Evolutionary conservation across 176 grass and related monocot species (phyloP), one percentile per base, ranked within the genome.

Genomic region (Triticum urartu): DNA sequence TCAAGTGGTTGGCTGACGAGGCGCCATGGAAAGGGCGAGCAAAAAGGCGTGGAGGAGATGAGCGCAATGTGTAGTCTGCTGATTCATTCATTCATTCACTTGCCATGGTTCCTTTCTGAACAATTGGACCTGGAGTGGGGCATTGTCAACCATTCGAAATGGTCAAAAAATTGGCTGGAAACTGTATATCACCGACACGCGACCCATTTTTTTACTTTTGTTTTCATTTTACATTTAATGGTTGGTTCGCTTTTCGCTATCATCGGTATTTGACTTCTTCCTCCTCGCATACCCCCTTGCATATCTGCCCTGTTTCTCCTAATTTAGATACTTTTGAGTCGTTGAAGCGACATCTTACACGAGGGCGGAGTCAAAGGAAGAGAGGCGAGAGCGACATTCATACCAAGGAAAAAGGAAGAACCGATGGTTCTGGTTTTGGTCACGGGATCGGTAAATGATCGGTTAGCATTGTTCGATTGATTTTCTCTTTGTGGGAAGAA

Each of bases 21-120:
- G 78, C 45, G 78, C 35, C 80, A 9, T 36, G 11, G 28, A 80
- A 85, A 64, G 77, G 32, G 24, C 42, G 4, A 28, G 71, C 50
- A 79, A 91, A 74, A 91, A 91, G 68, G 71, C 81, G 86, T 86
- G 82, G 82, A 13, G 34, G 70, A 58, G 82, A 85, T 32, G 18
- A 82, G 21, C 26, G 72, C 82, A 54, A 86, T 73, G 89, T 90
- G 89, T 62, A 21, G 15, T 8, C 28, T 75, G 47, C 17, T 34
- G 54, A 86, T 78, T 88, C 86, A 88, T 85, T 78, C 48, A 88
- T 85, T 78, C 48, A 14, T 48, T 48, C 89, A 85, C 12, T 2
- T 81, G 40, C 43, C 59, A 70, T 85, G 8, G 0, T 10, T 68
- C 28, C 26, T 38, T 64, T 73, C 58, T 72, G 62, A 62, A 75